Base-by-base conservation (phyloP, 2,329 filamentous ascomycete genomes). In the Penicillium verrucosum region DNA sequence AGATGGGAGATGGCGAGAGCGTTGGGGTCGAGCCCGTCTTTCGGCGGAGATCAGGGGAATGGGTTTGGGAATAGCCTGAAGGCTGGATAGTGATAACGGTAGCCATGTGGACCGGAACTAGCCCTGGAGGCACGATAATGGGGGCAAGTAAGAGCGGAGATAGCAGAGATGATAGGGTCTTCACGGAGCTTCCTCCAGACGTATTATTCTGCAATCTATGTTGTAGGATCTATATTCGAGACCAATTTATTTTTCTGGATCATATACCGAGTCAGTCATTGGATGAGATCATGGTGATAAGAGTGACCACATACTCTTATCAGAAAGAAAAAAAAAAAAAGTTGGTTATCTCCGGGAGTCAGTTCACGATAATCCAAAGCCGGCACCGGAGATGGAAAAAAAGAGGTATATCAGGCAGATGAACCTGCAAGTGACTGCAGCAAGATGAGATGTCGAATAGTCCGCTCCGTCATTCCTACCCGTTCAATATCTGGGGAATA, bases 61-160 rank as follows among this genome's bases (percentile, higher is more conserved):
- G 70, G 42, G 18, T 21, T 49, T 49, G 23, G 14, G 68, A 60
- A 51, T 65, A 65, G 47, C 65, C 44, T 27, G 65, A 72, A 62
- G 73, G 71, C 65, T 75, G 73, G 64, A 74, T 65, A n/a, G 72
- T 73, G 64, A 75, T 73, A 66, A 73, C 72, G 52, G 73, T 70
- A 57, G 73, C 72, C 72, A 75, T 75, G 42, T n/a, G 32, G 60
- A 43, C 23, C 25, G 47, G 49, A 41, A 21, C 41, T 43, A 42
- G 40, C 36, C 14, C 45, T 36, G 30, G 23, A 37, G 30, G 36
- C 25, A 49, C 18, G 25, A n/a, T 46, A 42, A 51, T 51, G 29
- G 38, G 38, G 37, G 18, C 48, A 51, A 51, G 43, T 43, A 30
- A 29, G 37, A 29, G 29, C 2, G n/a, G 27, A 34, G 38, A 51